These are phyloP conservation scores for Penicillium steckii DNA, from an alignment of 495 filamentous ascomycete species.

Conservation along the genomic window DNA sequence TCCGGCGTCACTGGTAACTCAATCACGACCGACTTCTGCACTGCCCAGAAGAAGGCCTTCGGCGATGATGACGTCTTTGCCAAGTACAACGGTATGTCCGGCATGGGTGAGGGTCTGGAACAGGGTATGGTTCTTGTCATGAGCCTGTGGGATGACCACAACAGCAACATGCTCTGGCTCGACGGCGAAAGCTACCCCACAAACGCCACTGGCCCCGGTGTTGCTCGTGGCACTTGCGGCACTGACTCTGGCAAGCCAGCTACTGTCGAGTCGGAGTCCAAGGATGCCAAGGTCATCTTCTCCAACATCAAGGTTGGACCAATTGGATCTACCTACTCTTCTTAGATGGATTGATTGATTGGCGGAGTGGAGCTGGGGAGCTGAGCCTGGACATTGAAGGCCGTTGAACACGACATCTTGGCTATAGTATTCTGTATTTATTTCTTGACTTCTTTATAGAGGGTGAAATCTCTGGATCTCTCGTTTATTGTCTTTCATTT, in stretches of 20 bases:
- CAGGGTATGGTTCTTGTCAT: slow-evolving; percentile 71
- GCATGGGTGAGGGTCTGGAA: slow-evolving; percentile 56
- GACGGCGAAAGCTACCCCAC: slow-evolving; percentile 73
- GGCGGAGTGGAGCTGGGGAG: background rate
- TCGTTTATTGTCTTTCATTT: background rate
- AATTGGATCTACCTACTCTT: slow-evolving; percentile 60
- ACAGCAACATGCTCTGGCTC: slow-evolving; percentile 80
- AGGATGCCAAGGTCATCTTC: slow-evolving; percentile 60
- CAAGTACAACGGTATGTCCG: slow-evolving; percentile 55
- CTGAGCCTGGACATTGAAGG: background rate
- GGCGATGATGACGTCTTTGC: slow-evolving; percentile 59
- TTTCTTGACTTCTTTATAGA: slow-evolving; percentile 4
- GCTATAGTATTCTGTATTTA: background rate
- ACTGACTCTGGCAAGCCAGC: slow-evolving; percentile 58
- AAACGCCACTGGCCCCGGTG: slow-evolving; percentile 57
- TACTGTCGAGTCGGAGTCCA: slow-evolving; percentile 54
- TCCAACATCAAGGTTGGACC: slow-evolving; percentile 69
- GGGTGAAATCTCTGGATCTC: background rate
- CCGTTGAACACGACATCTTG: slow-evolving; percentile 2
- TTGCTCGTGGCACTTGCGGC: slow-evolving; percentile 70
- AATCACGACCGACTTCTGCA: slow-evolving; percentile 63
- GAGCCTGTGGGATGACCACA: slow-evolving; percentile 78
- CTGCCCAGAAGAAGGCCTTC: slow-evolving; percentile 57
- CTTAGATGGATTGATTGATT: slow-evolving; percentile 1
- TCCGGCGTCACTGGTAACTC: slow-evolving; percentile 51